Conservation (phyloP, 2,329 filamentous ascomycete species). For the Akanthomyces lecanii region DNA sequence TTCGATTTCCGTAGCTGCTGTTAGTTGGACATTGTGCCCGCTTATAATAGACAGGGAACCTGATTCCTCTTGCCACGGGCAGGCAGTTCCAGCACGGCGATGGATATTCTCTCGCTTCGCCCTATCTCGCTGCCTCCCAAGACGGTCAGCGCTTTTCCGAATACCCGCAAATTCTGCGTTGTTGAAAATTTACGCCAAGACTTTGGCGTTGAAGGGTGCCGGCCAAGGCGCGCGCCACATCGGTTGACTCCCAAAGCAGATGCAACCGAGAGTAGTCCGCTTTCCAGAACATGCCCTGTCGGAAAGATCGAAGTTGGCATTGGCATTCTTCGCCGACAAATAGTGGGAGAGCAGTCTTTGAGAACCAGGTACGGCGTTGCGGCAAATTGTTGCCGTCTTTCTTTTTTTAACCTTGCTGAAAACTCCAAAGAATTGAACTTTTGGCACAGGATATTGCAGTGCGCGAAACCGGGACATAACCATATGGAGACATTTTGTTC, state of each 20-base stretch:
- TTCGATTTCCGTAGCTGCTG: background rate
- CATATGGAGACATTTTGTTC: background rate
- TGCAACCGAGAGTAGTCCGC: background rate
- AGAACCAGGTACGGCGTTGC: too few relatives aligned
- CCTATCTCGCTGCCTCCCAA: background rate
- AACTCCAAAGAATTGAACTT: background rate
- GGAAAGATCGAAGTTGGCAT: background rate
- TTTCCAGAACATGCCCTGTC: background rate
- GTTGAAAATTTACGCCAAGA: background rate
- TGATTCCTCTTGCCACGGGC: background rate
- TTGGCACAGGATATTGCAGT: background rate
- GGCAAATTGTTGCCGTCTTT: too few relatives aligned
- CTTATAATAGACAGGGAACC: background rate
- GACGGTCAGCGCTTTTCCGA: background rate
- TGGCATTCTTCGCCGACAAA: background rate
- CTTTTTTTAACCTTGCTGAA: too few relatives aligned
- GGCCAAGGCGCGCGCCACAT: constrained; percentile 1
- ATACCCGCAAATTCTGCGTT: background rate
- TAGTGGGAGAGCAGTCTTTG: background rate
- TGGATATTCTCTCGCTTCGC: background rate
- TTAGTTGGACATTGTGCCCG: background rate
- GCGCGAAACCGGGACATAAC: background rate
- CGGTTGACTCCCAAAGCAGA: constrained; percentile 9
- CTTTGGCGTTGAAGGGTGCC: background rate
- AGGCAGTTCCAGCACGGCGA: background rate